phyloP scores from a whole-genome alignment of 768 basidiomycete genomes.

The Gelatoporia subvermispora region DNA sequence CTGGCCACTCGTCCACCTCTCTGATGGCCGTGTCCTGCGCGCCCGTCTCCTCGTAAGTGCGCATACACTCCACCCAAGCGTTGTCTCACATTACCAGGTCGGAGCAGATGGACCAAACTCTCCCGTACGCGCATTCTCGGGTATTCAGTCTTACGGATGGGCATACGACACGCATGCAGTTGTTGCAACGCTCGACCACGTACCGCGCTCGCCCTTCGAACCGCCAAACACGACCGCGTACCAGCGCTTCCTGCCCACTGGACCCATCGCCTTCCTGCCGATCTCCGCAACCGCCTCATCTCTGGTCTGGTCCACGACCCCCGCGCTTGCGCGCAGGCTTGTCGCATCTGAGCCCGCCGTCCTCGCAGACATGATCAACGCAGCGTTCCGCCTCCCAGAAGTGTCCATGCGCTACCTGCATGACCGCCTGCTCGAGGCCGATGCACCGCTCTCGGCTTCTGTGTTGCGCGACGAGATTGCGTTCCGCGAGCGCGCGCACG shows the following conservation, averaged over 20 bases:
- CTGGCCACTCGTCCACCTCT: slow-evolving; percentile 80
- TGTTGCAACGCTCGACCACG: slow-evolving; percentile 82
- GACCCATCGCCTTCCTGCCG: slow-evolving; percentile 93
- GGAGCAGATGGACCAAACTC: slow-evolving; percentile 97
- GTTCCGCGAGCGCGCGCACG: slow-evolving; percentile 72
- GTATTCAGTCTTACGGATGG: slow-evolving; percentile 88
- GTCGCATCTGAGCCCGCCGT: slow-evolving; percentile 59
- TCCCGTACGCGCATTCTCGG: slow-evolving; percentile 82
- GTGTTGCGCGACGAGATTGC: slow-evolving; percentile 57
- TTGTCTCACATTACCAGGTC: slow-evolving; percentile 43
- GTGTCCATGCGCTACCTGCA: slow-evolving; percentile 68
- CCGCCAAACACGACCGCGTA: slow-evolving; percentile 76
- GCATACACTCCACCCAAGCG: not conserved
- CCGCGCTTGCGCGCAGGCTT: slow-evolving; percentile 67
- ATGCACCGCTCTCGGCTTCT: slow-evolving; percentile 40
- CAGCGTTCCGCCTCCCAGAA: slow-evolving; percentile 82
- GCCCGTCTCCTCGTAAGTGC: slow-evolving; percentile 65
- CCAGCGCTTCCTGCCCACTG: slow-evolving; percentile 92
- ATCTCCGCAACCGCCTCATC: slow-evolving; percentile 75
- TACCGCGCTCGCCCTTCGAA: slow-evolving; percentile 57
- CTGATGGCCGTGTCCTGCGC: slow-evolving; percentile 58
- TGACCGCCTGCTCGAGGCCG: slow-evolving; percentile 52
- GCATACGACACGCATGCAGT: slow-evolving; percentile 85
- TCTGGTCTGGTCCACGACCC: slow-evolving; percentile 91
- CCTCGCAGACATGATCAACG: slow-evolving; percentile 77